phyloP scores from a whole-genome alignment of 148 eudicot genomes.

The Camellia japonica region DNA sequence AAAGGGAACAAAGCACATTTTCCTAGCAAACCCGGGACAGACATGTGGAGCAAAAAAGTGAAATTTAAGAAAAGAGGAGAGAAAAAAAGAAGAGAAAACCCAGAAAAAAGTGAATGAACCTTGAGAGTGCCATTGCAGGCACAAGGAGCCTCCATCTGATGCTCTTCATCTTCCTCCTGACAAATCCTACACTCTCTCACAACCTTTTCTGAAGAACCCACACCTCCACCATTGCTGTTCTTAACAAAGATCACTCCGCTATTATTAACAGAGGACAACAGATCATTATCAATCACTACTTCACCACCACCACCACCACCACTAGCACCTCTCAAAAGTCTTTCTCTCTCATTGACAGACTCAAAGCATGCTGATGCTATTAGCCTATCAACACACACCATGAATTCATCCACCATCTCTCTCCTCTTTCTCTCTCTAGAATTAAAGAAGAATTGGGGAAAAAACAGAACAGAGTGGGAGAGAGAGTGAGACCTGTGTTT shows the following conservation, averaged over 20 bases:
- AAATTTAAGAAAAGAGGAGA: background rate
- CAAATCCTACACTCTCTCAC: constrained; percentile 80
- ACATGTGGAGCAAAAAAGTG: background rate
- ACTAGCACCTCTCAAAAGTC: background rate
- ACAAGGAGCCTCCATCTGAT: constrained; percentile 72
- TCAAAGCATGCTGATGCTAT: constrained; percentile 44
- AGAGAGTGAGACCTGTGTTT: constrained; percentile 3
- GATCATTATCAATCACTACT: background rate
- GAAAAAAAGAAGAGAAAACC: background rate
- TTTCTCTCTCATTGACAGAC: constrained; percentile 21
- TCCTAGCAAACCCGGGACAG: constrained; percentile 1
- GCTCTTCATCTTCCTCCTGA: constrained; percentile 74
- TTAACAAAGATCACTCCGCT: background rate
- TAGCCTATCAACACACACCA: constrained; percentile 66
- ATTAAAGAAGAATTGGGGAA: background rate
- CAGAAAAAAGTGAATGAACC: constrained; percentile 32
- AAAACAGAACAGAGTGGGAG: background rate
- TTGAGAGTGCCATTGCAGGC: constrained; percentile 88
- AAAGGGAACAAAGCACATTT: constrained; percentile 10
- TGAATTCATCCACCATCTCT: constrained; percentile 58
- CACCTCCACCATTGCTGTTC: constrained; percentile 13
- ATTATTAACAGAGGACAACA: background rate
- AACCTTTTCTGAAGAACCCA: constrained; percentile 29
- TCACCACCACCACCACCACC: background rate
- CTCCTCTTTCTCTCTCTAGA: background rate